Conservation (phyloP, 202 grass and related monocot genomes). For the Elaeis oleifera region DNA sequence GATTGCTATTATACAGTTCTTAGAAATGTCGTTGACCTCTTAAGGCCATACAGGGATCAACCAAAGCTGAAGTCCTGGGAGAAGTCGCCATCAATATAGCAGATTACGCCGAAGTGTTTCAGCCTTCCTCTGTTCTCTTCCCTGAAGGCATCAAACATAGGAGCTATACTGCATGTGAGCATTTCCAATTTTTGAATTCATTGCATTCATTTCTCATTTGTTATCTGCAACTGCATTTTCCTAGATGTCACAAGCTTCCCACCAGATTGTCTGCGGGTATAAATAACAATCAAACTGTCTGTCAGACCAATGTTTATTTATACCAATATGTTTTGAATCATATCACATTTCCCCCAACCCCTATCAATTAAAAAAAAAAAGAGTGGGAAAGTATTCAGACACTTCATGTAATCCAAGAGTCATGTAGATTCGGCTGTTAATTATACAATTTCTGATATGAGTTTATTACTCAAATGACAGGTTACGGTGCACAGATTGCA, state of each 20-base stretch:
- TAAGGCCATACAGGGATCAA: slow-evolving; percentile 47
- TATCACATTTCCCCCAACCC: slow-evolving; percentile 2
- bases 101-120: slow-evolving; percentile 73
- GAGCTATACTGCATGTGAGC: slow-evolving; percentile 78
- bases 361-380: background rate
- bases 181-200: slow-evolving; percentile 11
- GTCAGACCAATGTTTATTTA: slow-evolving; percentile 10
- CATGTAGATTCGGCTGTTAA: background rate
- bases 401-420: no score
- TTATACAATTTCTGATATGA: background rate
- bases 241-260: slow-evolving; percentile 1
- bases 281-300: slow-evolving; percentile 17
- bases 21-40: background rate
- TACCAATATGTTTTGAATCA: slow-evolving; percentile 1
- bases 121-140: slow-evolving; percentile 57
- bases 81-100: slow-evolving; percentile 69
- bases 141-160: slow-evolving; percentile 59
- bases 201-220: no score
- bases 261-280: slow-evolving; percentile 15
- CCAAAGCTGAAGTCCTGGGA: slow-evolving; percentile 75
- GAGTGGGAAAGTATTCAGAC: background rate
- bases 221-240: slow-evolving; percentile 27
- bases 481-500: slow-evolving; percentile 87
- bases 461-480: slow-evolving; percentile 42
- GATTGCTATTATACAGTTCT: background rate